phyloP scores from a whole-genome alignment of 257 asterid species.

The Scutellaria baicalensis region DNA sequence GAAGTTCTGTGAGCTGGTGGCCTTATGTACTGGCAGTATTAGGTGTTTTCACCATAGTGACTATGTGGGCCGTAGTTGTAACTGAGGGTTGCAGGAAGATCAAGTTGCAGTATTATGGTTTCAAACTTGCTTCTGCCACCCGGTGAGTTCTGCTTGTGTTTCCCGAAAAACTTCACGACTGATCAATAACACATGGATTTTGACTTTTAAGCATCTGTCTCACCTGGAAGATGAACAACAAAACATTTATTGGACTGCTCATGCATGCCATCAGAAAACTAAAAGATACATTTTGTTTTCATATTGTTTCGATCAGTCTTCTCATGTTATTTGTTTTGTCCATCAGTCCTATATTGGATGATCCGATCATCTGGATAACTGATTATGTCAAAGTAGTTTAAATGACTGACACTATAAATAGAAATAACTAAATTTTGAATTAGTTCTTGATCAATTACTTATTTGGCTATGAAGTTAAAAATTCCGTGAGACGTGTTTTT shows the following conservation, averaged over 20 bases:
- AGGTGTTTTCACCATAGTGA: conserved; percentile 73
- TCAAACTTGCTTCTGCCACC: conserved; percentile 88
- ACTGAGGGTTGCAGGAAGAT: conserved; percentile 98
- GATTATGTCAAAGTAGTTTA: too few species aligned
- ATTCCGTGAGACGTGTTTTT: not conserved
- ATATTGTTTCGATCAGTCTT: not conserved
- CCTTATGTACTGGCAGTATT: conserved; percentile 67
- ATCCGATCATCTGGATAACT: not conserved
- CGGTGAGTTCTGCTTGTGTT: conserved; percentile 38
- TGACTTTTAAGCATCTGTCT: not conserved
- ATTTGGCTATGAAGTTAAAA: not conserved
- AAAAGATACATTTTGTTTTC: not conserved
- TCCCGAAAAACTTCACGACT: not conserved
- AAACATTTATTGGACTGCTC: not conserved
- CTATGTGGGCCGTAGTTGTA: conserved; percentile 94
- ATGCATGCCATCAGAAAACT: not conserved
- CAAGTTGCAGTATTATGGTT: conserved; percentile 94
- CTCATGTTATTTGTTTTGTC: not conserved
- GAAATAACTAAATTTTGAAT: not conserved
- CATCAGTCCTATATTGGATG: not conserved
- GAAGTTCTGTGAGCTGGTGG: conserved; percentile 78
- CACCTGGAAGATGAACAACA: not conserved
- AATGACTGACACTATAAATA: too few species aligned
- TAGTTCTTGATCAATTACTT: not conserved
- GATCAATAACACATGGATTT: not conserved